Base-by-base conservation (phyloP, 306 rosid genomes). In the Cucurbita ficifolia region DNA sequence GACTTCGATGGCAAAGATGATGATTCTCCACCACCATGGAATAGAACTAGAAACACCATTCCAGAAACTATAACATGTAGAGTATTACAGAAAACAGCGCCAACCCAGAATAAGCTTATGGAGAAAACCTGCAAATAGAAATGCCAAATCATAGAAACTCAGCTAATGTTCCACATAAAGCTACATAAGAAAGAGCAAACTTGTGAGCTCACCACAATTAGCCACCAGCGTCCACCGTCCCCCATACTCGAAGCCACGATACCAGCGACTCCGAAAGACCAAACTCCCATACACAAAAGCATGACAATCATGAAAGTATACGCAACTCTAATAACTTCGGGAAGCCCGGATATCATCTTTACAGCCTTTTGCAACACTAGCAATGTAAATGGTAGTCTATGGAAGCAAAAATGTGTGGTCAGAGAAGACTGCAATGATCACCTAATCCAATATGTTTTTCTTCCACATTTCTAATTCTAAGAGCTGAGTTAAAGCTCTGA, bases 121-220 rank as follows among this genome's bases (percentile, higher is more conserved):
- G 95, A 90, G 73, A 94, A 85, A 76, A 94, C 96, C 99, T 94
- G 96, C 75, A 77, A 71, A 45, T 52, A 82, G 21, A 55, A 79
- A 77, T 7, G 64, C 50, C 75, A 72, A 65, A 77, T 70, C 76
- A 75, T 72, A 74, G 55, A 64, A 67, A 81, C 57, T 75, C 70
- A 52, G 75, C 75, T 42, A 70, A 53, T 64, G 53, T 60, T 42
- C 61, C 54, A 76, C 73, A 73, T 60, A 50, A 72, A 80, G 9
- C 12, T 61, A 83, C 68, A 82, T 75, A 87, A 87, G 59, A 81
- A 85, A 87, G 84, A 82, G 88, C 78, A 86, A 94, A 90, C 94
- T 91, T 87, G 97, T 96, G 95, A 84, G 88, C 99, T 94, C 99
- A 94, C 99, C 99, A 86, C 96, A 87, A 94, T 97, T 82, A 94